Conservation (phyloP, 1,139 yeast genomes). For the Schwanniomyces etchellsii region DNA sequence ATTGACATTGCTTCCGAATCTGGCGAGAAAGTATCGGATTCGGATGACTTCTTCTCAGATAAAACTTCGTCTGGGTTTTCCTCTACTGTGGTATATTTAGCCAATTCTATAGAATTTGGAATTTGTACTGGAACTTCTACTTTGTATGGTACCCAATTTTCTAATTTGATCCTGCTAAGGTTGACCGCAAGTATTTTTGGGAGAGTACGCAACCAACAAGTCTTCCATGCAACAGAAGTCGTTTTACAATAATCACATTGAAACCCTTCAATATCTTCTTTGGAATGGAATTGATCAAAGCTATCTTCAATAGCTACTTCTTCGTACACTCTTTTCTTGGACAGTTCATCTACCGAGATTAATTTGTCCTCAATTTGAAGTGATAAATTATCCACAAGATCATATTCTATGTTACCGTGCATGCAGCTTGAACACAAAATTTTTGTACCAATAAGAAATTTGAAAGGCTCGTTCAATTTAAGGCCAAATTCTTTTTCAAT, state of each 20-base stretch:
- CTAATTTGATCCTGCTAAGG: slow-evolving; percentile 74
- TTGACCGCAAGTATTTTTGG: slow-evolving; percentile 71
- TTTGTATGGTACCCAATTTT: slow-evolving; percentile 89
- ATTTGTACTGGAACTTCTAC: slow-evolving; percentile 65
- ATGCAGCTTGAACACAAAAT: slow-evolving; percentile 59
- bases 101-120: slow-evolving; percentile 40
- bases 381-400: slow-evolving; percentile 64
- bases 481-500: slow-evolving; percentile 50
- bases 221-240: slow-evolving; percentile 38
- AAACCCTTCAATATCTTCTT: slow-evolving; percentile 59
- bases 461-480: slow-evolving; percentile 46
- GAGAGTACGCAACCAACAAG: slow-evolving; percentile 50
- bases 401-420: slow-evolving; percentile 52
- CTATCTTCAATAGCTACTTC: slow-evolving; percentile 49
- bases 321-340: slow-evolving; percentile 40
- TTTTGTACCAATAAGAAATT: slow-evolving; percentile 61
- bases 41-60: slow-evolving; percentile 13
- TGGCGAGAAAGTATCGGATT: slow-evolving; percentile 38
- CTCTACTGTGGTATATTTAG: slow-evolving; percentile 22
- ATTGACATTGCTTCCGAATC: slow-evolving; percentile 49
- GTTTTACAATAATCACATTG: slow-evolving; percentile 58
- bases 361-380: slow-evolving; percentile 49
- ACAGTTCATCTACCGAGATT: slow-evolving; percentile 31
- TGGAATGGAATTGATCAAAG: slow-evolving; percentile 37
- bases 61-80: slow-evolving; percentile 27